Conservation (phyloP, 108 stramenopile species). For the Ochromonas danica region DNA sequence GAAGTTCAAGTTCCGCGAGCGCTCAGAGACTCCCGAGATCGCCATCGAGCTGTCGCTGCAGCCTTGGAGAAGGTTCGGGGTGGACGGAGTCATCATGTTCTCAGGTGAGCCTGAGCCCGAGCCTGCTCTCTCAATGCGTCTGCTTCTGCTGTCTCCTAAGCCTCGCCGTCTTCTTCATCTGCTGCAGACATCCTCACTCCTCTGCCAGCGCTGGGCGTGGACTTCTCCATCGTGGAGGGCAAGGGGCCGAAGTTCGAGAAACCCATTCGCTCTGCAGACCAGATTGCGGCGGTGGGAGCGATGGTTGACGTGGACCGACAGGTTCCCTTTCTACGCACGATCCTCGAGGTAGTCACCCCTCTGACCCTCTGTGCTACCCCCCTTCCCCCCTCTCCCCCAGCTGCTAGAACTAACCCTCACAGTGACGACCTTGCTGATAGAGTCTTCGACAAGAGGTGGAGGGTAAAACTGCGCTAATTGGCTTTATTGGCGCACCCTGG, state of each 20-base stretch:
- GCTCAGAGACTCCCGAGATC: constrained; percentile 88
- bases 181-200: constrained; percentile 86
- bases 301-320: constrained; percentile 55
- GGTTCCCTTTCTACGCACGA: not conserved
- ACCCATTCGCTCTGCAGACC: constrained; percentile 34
- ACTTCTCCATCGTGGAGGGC: constrained; percentile 90
- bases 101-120: constrained; percentile 43
- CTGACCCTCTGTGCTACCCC: too few species aligned
- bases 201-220: constrained; percentile 89
- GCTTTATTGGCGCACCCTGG: constrained; percentile 97
- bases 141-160: too few species aligned
- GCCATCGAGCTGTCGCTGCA: constrained; percentile 89
- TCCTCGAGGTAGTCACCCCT: not conserved
- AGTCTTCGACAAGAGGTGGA: constrained; percentile 54
- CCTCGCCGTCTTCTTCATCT: too few species aligned
- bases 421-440: not conserved
- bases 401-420: too few species aligned
- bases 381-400: too few species aligned
- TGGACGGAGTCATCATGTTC: constrained; percentile 99
- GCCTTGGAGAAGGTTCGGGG: constrained; percentile 82
- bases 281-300: constrained; percentile 30
- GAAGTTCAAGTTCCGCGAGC: constrained; percentile 86
- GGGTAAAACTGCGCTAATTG: constrained; percentile 87
- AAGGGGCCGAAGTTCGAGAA: constrained; percentile 80
- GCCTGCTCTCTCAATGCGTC: too few species aligned